These are phyloP conservation scores for Phialophora macrospora DNA, from an alignment of 2,329 filamentous ascomycete species.

Conservation along the genomic window DNA sequence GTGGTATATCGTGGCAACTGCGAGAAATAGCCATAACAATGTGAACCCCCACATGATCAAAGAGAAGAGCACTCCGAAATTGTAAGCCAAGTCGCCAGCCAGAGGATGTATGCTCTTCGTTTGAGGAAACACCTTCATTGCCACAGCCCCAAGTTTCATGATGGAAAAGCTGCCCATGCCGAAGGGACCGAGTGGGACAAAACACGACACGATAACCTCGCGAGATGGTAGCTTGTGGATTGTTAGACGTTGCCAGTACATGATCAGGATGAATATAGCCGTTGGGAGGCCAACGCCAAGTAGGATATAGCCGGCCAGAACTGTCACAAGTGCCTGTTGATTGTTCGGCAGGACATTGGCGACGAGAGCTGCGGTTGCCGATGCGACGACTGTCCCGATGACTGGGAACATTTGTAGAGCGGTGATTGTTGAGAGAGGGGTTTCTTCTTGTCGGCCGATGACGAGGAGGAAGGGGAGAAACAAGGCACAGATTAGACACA, in stretches of 20 bases:
- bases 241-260: conserved; percentile 71
- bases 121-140: conserved; percentile 45
- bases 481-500: conserved; percentile 58
- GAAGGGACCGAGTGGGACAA: conserved; percentile 69
- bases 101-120: conserved; percentile 33
- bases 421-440: conserved; percentile 63
- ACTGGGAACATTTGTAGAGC: conserved; percentile 70
- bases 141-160: conserved; percentile 57
- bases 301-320: conserved; percentile 69
- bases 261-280: conserved; percentile 65
- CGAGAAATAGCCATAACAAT: conserved; percentile 48
- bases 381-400: conserved; percentile 68
- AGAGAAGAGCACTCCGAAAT: conserved; percentile 44
- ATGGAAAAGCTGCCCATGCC: conserved; percentile 68
- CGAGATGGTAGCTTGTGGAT: conserved; percentile 69
- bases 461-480: conserved; percentile 55
- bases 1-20: conserved; percentile 43
- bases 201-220: conserved; percentile 70
- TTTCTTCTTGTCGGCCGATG: conserved; percentile 45
- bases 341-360: conserved; percentile 18
- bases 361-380: conserved; percentile 66
- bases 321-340: conserved; percentile 63
- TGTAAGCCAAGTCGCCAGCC: conserved; percentile 44
- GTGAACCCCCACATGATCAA: conserved; percentile 48
- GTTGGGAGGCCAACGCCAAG: conserved; percentile 65